Evolutionary conservation across 495 filamentous ascomycete genomes (phyloP).

Genomic region (Recurvomyces mirabilis): DNA sequence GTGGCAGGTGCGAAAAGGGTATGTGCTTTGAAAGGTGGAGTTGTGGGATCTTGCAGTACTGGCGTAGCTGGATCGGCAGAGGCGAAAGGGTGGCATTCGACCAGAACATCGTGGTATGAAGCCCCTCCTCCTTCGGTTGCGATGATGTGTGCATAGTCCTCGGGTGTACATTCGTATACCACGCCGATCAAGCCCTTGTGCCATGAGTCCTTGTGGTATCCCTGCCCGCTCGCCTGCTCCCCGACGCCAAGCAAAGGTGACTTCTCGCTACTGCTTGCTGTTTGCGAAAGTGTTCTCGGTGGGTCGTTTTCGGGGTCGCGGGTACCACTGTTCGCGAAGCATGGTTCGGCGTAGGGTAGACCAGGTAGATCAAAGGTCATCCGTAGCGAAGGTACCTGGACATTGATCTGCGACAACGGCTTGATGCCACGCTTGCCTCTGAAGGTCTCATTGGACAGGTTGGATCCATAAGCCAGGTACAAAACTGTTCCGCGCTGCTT

Average conservation of each 20-base stretch:
- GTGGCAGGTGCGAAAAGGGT: slow-evolving; percentile 46
- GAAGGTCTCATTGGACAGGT: slow-evolving; percentile 67
- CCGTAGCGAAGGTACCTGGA: slow-evolving; percentile 62
- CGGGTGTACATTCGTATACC: slow-evolving; percentile 79
- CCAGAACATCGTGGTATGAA: slow-evolving; percentile 69
- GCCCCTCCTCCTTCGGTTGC: slow-evolving; percentile 80
- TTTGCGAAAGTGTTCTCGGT: not conserved
- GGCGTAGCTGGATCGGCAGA: slow-evolving; percentile 18
- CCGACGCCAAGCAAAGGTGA: slow-evolving; percentile 15
- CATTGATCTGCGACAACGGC: slow-evolving; percentile 66
- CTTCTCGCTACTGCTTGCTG: slow-evolving; percentile 12
- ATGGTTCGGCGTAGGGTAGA: slow-evolving; percentile 78
- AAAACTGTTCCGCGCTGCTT: slow-evolving; percentile 47
- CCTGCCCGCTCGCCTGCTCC: slow-evolving; percentile 24
- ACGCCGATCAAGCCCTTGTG: slow-evolving; percentile 75
- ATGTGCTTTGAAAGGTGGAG: slow-evolving; percentile 36
- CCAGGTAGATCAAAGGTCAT: slow-evolving; percentile 80
- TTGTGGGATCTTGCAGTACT: slow-evolving; percentile 30
- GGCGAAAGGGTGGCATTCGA: slow-evolving; percentile 57
- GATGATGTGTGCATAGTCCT: slow-evolving; percentile 77
- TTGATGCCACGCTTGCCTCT: slow-evolving; percentile 61
- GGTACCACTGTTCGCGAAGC: slow-evolving; percentile 71
- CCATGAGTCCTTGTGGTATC: slow-evolving; percentile 48
- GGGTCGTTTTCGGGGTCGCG: slow-evolving; percentile 33
- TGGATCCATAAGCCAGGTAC: slow-evolving; percentile 94